Base-by-base conservation (phyloP, 208 protist genomes). In the Wallacemonas sp. region DNA sequence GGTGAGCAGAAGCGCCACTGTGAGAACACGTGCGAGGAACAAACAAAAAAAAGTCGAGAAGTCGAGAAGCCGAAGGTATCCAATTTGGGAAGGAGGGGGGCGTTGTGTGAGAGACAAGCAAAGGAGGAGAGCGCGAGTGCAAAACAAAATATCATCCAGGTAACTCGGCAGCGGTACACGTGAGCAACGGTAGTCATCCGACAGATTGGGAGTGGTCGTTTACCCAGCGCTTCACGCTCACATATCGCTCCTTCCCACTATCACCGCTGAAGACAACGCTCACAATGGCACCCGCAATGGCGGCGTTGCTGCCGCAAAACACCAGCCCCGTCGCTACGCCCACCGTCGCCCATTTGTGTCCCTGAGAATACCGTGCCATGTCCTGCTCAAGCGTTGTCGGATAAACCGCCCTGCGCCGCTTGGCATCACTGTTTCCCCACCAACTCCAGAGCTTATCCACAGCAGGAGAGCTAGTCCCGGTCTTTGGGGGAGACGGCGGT, bases 301-400 rank as follows among this genome's bases (percentile, higher is more conserved):
- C 70, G 28, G 68, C 74, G 5, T 73, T 24, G 47, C 86, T 83
- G 11, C 86, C 86, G 51, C 68, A 84, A 1, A 72, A 66, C 12
- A 93, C 38, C 5, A 82, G 21, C 5, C 63, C 15, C 11, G 51
- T 47, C 11, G 82, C 44, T 9, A 73, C 21, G 4, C 47, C 28
- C 1, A 69, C 42, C 11, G 67, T 53, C 15, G 66, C 3, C 11
- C 53, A 56, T 22, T 24, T 61, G 68, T 89, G 70, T 2, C 39
- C 55, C 15, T 55, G 34, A n/a, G 76, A 36, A 9, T 76, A 19
- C 4, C n/a, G n/a, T 39, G 75, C 70, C 19, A 86, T 62, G 61
- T 91, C 84, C 36, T 86, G 69, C 17, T 58, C 44, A 31, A 91
- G 61, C 12, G 76, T 70, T 14, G 36, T 59, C n/a, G 30, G 28